Evolutionary conservation across 495 filamentous ascomycete species (phyloP), one percentile per base, ranked within the genome.

Genomic region (Rusavskia elegans): DNA sequence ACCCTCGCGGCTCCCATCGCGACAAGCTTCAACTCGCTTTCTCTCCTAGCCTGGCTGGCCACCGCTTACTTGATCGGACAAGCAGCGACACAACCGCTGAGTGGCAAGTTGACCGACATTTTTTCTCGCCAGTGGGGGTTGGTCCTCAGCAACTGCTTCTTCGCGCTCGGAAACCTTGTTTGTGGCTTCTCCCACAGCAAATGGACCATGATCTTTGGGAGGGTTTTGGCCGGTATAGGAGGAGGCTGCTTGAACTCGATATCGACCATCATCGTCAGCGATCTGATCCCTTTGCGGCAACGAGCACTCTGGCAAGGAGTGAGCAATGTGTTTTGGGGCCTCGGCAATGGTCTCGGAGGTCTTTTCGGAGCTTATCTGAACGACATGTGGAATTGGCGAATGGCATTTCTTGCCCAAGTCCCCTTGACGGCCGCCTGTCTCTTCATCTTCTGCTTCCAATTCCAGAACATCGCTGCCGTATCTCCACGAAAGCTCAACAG

Each of bases 41-140:
- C 72, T 45, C 67, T 84, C 42, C 65, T 87, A 50, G 83, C 83
- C 8, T 87, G 83, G 83, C 76, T 87, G 10, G 83, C 83, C 1
- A 79, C 81, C 6, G 74, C 80, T 27, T 87, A 85, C 61, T 72
- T 87, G 25, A 83, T 87, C 55, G 75, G 82, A 50, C 84, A 83
- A 58, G 82, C 83, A 4, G 80, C 80, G 2, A 77, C 74, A 36
- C 83, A 87, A 59, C 83, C 84, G 10, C 63, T 87, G 44, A 78
- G 75, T 48, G 84, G 84, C 17, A 74, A 80, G 6, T 60, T 87
- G 42, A 87, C 83, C 0, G 83, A 87, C 60, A 85, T 87, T 49
- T 86, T 81, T 61, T 74, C 74, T 11, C 72, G 83, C 0, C 69
- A 80, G 0, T 73, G 74, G 0, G 83, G 82, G 0, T 62, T 87